These are phyloP conservation scores for Malassezia yamatoensis DNA, from an alignment of 1,284 basidiomycete genomes.

Conservation along the genomic window DNA sequence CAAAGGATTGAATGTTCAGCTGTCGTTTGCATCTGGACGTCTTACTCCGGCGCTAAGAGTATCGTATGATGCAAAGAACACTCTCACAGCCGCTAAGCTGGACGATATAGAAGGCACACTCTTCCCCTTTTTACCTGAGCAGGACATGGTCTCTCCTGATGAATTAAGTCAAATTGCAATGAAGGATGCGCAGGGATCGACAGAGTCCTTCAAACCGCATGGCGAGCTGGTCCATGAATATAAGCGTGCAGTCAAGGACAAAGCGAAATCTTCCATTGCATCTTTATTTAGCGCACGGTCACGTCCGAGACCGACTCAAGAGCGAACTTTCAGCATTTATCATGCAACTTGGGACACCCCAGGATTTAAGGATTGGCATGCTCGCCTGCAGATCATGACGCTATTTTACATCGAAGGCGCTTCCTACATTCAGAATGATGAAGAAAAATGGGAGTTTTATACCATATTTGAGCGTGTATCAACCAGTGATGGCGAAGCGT, in stretches of 20 bases:
- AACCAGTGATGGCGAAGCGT: slow-evolving; percentile 51
- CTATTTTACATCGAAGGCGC: slow-evolving; percentile 81
- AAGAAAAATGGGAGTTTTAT: slow-evolving; percentile 50
- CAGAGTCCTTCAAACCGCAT: slow-evolving; percentile 66
- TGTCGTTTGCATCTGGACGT: slow-evolving; percentile 77
- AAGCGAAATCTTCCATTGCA: slow-evolving; percentile 20
- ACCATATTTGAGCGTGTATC: slow-evolving; percentile 31
- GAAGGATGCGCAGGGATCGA: slow-evolving; percentile 58
- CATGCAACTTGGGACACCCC: slow-evolving; percentile 67
- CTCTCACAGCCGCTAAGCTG: slow-evolving; percentile 56
- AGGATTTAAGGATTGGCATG: slow-evolving; percentile 83
- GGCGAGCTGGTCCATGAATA: slow-evolving; percentile 71
- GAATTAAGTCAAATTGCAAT: slow-evolving; percentile 56
- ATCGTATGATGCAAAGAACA: slow-evolving; percentile 34
- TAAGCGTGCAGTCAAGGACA: slow-evolving; percentile 50
- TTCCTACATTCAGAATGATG: slow-evolving; percentile 61
- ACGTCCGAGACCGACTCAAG: background rate
- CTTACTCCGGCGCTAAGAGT: slow-evolving; percentile 52
- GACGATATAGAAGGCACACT: slow-evolving; percentile 77
- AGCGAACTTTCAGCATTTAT: slow-evolving; percentile 28
- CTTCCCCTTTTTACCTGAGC: slow-evolving; percentile 66
- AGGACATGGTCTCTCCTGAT: slow-evolving; percentile 42
- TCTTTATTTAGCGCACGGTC: background rate
- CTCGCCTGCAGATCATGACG: slow-evolving; percentile 89
- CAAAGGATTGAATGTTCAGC: slow-evolving; percentile 55